Percentiles rank a stretch among this genome's conserved stretches.
Evolutionary conservation across 495 filamentous ascomycete species (phyloP).

Genomic region (Penicillium verhagenii): DNA sequence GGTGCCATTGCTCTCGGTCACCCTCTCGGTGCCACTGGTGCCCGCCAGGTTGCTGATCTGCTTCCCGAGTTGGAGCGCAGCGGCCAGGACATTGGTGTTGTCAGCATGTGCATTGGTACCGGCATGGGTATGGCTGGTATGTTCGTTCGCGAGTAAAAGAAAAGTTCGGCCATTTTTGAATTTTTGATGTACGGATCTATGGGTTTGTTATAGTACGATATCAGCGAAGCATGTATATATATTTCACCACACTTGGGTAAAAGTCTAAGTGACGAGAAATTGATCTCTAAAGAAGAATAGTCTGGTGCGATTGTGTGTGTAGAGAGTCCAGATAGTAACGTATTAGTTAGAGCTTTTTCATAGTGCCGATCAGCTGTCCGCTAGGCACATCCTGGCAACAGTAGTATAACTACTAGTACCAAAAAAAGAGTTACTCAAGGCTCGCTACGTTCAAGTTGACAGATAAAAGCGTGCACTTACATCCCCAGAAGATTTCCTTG

Average conservation of each 20-base stretch:
- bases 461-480: too few species aligned
- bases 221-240: slow-evolving; percentile 33
- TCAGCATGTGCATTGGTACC: slow-evolving; percentile 88
- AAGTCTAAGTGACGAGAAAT: not conserved
- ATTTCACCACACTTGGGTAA: slow-evolving; percentile 10
- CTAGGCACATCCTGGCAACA: too few species aligned
- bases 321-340: not conserved
- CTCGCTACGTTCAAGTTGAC: too few species aligned
- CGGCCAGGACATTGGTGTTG: slow-evolving; percentile 65
- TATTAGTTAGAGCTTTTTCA: too few species aligned
- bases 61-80: slow-evolving; percentile 66
- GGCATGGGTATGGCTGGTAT: slow-evolving; percentile 91
- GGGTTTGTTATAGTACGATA: slow-evolving; percentile 23
- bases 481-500: too few species aligned
- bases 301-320: not conserved
- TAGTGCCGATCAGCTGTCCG: too few species aligned
- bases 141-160: slow-evolving; percentile 72
- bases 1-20: slow-evolving; percentile 93
- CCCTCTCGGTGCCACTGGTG: slow-evolving; percentile 88
- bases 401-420: too few species aligned
- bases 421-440: too few species aligned
- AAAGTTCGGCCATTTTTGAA: not conserved
- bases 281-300: not conserved
- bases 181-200: slow-evolving; percentile 10
- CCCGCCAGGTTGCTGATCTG: slow-evolving; percentile 74